Evolutionary conservation across 2,329 filamentous ascomycete genomes (phyloP).

Genomic region (Ascochyta lentis): DNA sequence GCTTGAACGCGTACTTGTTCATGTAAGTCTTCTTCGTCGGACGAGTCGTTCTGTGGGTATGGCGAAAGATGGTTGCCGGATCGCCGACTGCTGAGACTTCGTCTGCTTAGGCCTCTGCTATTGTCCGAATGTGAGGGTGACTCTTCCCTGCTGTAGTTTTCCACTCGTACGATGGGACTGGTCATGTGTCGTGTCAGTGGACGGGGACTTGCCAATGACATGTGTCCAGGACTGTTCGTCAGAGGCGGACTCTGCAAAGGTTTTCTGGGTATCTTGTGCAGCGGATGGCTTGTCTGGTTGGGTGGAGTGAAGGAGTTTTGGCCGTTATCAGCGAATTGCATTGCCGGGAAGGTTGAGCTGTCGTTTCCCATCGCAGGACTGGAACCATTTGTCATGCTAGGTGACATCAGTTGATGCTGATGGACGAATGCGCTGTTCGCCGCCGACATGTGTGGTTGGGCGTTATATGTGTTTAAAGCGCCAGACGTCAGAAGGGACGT

Average conservation of each 20-base stretch:
- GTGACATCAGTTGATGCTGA: slow-evolving; percentile 45
- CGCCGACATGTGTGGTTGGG: slow-evolving; percentile 32
- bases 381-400: slow-evolving; percentile 45
- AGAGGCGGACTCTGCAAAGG: slow-evolving; percentile 49
- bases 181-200: slow-evolving; percentile 41
- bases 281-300: slow-evolving; percentile 23
- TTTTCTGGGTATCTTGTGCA: slow-evolving; percentile 40
- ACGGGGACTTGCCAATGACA: slow-evolving; percentile 34
- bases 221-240: slow-evolving; percentile 46
- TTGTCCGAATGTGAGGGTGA: slow-evolving; percentile 45
- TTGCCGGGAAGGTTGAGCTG: slow-evolving; percentile 22
- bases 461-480: slow-evolving; percentile 39
- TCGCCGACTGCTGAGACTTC: slow-evolving; percentile 43
- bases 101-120: slow-evolving; percentile 44
- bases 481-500: slow-evolving; percentile 40
- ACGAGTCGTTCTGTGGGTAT: slow-evolving; percentile 43
- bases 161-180: slow-evolving; percentile 50
- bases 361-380: slow-evolving; percentile 47
- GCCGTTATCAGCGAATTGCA: slow-evolving; percentile 30
- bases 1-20: slow-evolving; percentile 27
- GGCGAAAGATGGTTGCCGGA: slow-evolving; percentile 50
- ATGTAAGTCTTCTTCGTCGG: slow-evolving; percentile 40
- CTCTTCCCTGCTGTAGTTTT: slow-evolving; percentile 46
- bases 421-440: slow-evolving; percentile 32
- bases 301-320: slow-evolving; percentile 38